Base-by-base conservation (phyloP, 768 basidiomycete species). In the Auricularia cornea region DNA sequence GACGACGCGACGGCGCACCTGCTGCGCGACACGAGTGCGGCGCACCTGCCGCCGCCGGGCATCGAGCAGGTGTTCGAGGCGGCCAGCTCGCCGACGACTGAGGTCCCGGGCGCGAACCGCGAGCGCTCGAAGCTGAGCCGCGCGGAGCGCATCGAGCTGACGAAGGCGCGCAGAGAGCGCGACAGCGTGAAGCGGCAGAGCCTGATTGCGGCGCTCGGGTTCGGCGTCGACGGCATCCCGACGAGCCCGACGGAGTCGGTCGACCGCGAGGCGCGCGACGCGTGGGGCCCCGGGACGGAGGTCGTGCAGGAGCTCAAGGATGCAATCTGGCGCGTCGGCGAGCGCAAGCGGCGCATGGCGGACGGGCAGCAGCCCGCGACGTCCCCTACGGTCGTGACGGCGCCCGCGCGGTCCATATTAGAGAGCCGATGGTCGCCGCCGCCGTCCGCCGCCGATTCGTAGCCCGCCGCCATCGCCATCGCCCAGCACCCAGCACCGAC, bases 11-110 rank as follows among this genome's bases (percentile, higher is more conserved):
- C 80, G 18, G 67, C 78, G 14, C 86, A 85, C 71, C 74, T 89
- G 5, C 72, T 89, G 28, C 68, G 82, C 11, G 73, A 79, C 3
- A 72, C 83, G 5, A 81, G 83, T 3, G 72, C 83, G 3, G 71
- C 79, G 41, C 82, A 85, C 66, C 74, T 90, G 2, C 87, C 87
- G 1, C 80, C 83, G 6, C 82, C 79, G 0, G 90, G 89, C 16
- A 81, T 84, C 59, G 91, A 93, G 69, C 89, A 91, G 70, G 89
- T 94, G n/a, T 94, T 86, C 67, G 91, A 92, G 70, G 84, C 83
- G 1, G 88, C 90, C 3, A 75, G 83, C 3, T 69, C 68, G 3
- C 60, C 60, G 35, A 38, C 35, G 35, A 14, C 16, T 33, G 29
- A 18, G 35, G 23, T 4, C 20, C 61, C 14, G 87, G 82, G 66